Evolutionary conservation across 306 rosid genomes (phyloP), one percentile per base, ranked within the genome.

Genomic region (Prunus armeniaca): DNA sequence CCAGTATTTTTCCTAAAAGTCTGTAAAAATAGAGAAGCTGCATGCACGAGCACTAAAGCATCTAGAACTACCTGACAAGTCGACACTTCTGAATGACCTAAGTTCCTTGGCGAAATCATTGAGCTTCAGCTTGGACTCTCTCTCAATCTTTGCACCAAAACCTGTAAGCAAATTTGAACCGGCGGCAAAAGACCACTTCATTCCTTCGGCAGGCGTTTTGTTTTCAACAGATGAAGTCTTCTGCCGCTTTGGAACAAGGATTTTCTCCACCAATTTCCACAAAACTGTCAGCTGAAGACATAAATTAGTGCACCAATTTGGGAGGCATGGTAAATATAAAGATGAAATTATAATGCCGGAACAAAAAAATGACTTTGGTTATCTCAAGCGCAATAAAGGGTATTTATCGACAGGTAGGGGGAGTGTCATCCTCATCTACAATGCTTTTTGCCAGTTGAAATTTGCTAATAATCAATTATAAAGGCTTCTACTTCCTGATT

Each of bases 221-320:
- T 66, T 82, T 75, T 89, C 93, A 3, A 49, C 79, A 2, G 90
- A 65, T 3, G 87, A 63, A 73, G 93, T 46, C 79, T 76, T 84
- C 54, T 73, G 71, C 49, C 85, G 85, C 83, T 88, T 90, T 0
- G 91, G 97, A 80, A 51, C 65, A 69, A 89, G 82, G 73, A 92
- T 81, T 83, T 86, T 95, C 89, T 89, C 97, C 87, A 87, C 93
- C 86, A 95, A 68, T 83, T 90, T 95, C 99, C 97, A 95, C 82
- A 95, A 65, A 89, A 95, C 99, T 95, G 99, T 88, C 89, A 84
- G 87, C 93, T 90, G 88, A 88, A 87, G 84, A 81, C 82, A 77
- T 63, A 79, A 84, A 89, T 90, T 84, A 95, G 93, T 86, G 82
- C 79, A 69, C 55, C 78, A 43, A 87, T 69, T 58, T 68, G 82